A percentile compares a stretch with the other conserved stretches of the same genome.
Evolutionary conservation across 495 filamentous ascomycete genomes (phyloP).

Genomic region (Neurospora sp.): DNA sequence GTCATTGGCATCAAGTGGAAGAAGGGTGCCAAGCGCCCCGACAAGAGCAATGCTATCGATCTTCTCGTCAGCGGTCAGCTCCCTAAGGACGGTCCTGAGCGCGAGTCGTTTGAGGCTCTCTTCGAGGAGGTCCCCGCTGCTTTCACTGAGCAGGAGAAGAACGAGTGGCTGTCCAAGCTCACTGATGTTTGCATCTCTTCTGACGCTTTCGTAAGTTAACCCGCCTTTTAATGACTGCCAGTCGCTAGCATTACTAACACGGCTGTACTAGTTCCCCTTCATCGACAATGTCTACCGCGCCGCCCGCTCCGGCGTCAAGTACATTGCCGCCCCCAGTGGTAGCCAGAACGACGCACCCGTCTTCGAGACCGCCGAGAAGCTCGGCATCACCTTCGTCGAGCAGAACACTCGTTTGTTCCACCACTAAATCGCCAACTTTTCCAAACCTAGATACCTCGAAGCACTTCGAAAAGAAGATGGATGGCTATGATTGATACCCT

Average conservation of each 20-base stretch:
- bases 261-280: slow-evolving; percentile 73
- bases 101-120: slow-evolving; percentile 71
- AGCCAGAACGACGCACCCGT: slow-evolving; percentile 88
- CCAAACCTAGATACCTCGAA: not conserved
- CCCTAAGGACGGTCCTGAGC: slow-evolving; percentile 71
- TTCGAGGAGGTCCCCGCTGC: slow-evolving; percentile 84
- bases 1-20: slow-evolving; percentile 87
- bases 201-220: slow-evolving; percentile 80
- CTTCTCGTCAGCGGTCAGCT: slow-evolving; percentile 81
- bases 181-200: slow-evolving; percentile 76
- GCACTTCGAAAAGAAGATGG: not conserved
- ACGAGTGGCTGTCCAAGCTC: slow-evolving; percentile 72
- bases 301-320: slow-evolving; percentile 80
- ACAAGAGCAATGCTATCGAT: slow-evolving; percentile 98
- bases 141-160: slow-evolving; percentile 76
- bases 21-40: slow-evolving; percentile 87
- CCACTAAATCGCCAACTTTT: slow-evolving; percentile 43
- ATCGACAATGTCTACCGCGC: slow-evolving; percentile 94
- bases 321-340: slow-evolving; percentile 84
- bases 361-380: slow-evolving; percentile 84
- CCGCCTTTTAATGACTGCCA: not conserved
- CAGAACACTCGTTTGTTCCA: slow-evolving; percentile 83
- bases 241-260: slow-evolving; percentile 6
- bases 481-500: not conserved
- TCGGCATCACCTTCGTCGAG: slow-evolving; percentile 85